Conservation (phyloP, 176 grass and related monocot genomes). For the Oryza officinalis region DNA sequence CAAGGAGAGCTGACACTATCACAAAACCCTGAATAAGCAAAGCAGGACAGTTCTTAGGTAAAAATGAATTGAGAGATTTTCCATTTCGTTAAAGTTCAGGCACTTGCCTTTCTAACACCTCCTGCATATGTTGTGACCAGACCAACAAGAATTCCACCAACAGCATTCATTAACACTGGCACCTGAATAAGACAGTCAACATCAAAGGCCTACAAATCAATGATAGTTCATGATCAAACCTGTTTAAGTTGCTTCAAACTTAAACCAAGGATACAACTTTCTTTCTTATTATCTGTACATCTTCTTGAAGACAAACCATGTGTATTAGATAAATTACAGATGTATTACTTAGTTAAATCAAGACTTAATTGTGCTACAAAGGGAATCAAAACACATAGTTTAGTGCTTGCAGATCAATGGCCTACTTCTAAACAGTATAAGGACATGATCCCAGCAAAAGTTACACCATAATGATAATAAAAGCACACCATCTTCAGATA, state of each 20-base stretch:
- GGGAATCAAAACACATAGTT: not conserved
- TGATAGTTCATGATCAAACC: constrained; percentile 15
- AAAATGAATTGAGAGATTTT: constrained; percentile 29
- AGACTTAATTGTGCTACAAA: not conserved
- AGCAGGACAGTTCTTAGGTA: constrained; percentile 31
- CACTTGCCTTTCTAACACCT: constrained; percentile 89
- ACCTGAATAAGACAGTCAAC: constrained; percentile 52
- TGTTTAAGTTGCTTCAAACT: not conserved
- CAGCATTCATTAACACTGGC: constrained; percentile 82
- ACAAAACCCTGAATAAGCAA: constrained; percentile 88
- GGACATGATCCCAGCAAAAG: not conserved
- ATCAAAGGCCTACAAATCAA: constrained; percentile 13
- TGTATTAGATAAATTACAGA: constrained; percentile 1
- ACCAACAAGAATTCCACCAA: constrained; percentile 96
- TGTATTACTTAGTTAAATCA: constrained; percentile 5
- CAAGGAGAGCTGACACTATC: constrained; percentile 88
- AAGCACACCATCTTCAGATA: not conserved
- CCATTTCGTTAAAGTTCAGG: constrained; percentile 29
- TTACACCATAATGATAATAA: not conserved
- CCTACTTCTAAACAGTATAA: constrained; percentile 26
- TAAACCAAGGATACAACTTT: not conserved
- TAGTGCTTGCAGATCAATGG: not conserved
- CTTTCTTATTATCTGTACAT: constrained; percentile 20
- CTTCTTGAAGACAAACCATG: not conserved
- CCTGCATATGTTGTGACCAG: constrained; percentile 96